phyloP scores from a whole-genome alignment of 2,329 filamentous ascomycete species.

The Phyllosticta citrichinensis region DNA sequence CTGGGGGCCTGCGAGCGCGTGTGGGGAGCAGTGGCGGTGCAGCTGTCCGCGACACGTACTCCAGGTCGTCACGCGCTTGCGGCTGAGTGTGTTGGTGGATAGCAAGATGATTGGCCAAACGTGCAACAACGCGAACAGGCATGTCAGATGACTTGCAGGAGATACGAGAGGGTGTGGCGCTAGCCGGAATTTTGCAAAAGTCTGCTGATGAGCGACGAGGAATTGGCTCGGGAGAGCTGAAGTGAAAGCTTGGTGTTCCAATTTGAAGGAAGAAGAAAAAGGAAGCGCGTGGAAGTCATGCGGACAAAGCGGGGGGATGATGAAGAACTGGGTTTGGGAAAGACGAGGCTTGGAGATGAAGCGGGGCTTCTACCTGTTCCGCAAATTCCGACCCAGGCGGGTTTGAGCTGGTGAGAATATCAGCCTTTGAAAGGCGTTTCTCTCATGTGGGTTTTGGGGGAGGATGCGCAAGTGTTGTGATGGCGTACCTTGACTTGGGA shows the following conservation, averaged over 20 bases:
- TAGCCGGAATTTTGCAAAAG: not conserved
- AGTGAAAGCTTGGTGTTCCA: not conserved
- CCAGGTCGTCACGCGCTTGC: not conserved
- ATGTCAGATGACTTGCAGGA: not conserved
- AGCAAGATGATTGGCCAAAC: not conserved
- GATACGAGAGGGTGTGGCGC: not conserved
- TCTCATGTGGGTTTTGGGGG: not conserved
- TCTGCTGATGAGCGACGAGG: not conserved
- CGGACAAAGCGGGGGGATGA: not conserved
- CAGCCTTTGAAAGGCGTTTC: conserved; percentile 11
- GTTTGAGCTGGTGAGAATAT: conserved; percentile 19
- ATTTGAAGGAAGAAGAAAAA: not conserved
- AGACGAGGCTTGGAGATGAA: not conserved
- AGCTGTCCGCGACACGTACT: not conserved
- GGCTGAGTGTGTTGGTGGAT: not conserved
- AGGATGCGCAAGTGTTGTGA: not conserved
- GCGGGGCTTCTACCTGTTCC: conserved; percentile 23
- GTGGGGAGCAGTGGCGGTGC: not conserved
- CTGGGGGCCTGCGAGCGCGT: not conserved
- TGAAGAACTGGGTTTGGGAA: not conserved
- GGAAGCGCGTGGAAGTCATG: not conserved
- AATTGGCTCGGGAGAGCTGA: not conserved
- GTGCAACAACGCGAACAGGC: not conserved
- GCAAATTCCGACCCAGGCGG: conserved; percentile 34
- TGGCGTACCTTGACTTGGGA: conserved; percentile 31